phyloP scores from a whole-genome alignment of 2,329 filamentous ascomycete genomes.

The Aspergillus pseudoglaucus region DNA sequence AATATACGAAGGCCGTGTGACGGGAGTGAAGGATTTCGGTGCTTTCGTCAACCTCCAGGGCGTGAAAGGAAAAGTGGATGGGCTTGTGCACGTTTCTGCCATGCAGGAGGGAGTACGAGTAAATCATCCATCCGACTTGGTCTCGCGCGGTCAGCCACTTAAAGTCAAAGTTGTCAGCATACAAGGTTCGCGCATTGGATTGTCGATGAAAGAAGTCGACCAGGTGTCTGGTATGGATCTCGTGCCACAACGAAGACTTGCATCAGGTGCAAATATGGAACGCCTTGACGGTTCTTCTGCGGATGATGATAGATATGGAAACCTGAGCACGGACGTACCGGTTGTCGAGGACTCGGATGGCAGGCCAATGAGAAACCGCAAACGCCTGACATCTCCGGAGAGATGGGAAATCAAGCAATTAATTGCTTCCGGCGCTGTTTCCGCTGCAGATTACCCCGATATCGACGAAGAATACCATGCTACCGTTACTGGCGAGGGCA shows the following conservation, averaged over 20 bases:
- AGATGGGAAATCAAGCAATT: slow-evolving; percentile 96
- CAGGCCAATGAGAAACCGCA: slow-evolving; percentile 60
- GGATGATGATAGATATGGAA: slow-evolving; percentile 54
- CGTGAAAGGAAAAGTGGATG: slow-evolving; percentile 82
- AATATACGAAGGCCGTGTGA: slow-evolving; percentile 83
- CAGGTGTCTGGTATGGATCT: slow-evolving; percentile 81
- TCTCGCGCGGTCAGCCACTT: slow-evolving; percentile 72
- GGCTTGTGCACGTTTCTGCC: slow-evolving; percentile 86
- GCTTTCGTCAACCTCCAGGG: slow-evolving; percentile 89
- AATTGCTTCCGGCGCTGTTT: slow-evolving; percentile 89
- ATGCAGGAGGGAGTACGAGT: slow-evolving; percentile 79
- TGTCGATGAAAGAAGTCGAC: slow-evolving; percentile 97
- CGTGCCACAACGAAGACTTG: slow-evolving; percentile 67
- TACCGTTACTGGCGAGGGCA: slow-evolving; percentile 75
- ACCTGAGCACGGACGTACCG: slow-evolving; percentile 48
- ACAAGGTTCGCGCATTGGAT: slow-evolving; percentile 70
- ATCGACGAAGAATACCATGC: slow-evolving; percentile 90
- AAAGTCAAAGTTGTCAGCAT: slow-evolving; percentile 91
- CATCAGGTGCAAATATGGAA: slow-evolving; percentile 86
- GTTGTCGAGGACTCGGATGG: slow-evolving; percentile 58
- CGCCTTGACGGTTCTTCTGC: slow-evolving; percentile 58
- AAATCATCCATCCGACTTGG: slow-evolving; percentile 83
- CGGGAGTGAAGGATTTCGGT: slow-evolving; percentile 90
- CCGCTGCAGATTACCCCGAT: slow-evolving; percentile 88
- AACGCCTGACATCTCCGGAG: slow-evolving; percentile 93